Base-by-base conservation (phyloP, 257 asterid genomes). In the Craterostigma plantagineum region DNA sequence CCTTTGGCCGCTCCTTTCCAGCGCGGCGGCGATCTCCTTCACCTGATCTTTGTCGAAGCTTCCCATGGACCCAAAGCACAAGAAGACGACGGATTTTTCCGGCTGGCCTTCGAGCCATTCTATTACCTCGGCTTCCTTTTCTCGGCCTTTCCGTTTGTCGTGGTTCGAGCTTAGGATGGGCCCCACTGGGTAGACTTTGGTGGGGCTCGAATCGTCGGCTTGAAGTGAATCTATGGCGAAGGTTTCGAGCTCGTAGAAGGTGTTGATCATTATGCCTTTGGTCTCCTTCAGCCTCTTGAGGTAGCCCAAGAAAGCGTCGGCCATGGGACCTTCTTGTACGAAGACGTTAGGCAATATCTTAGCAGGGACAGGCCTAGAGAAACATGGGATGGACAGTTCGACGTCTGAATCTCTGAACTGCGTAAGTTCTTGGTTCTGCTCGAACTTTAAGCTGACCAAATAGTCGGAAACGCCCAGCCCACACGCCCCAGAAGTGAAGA, bases 71-170 rank as follows among this genome's bases (percentile, higher is more conserved):
- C 46, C 46, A 27, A 42, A 42, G 11, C 46, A 42, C 23, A 42
- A 27, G 46, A 42, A 42, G 8, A 42, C 46, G 4, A 42, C 46
- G 5, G 46, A 42, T 4, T 18, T 4, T 13, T 42, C 46, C 16
- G 46, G 46, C 18, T 42, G 46, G 23, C 17, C 8, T 7, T 42
- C 46, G 16, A 42, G 46, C 46, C 46, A 42, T 4, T 42, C 11
- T 8, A 42, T 42, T 8, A 42, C 17, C 4, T 42, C 46, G 4
- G 8, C 18, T 8, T 42, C 14, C 11, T 42, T 11, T n/a, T 16
- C 4, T 4, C n/a, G 4, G 4, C 23, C 5, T 3, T 38, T 38
- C 43, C 13, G 13, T 12, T n/a, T 27, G 7, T 42, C 16, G 16
- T 11, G 23, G 16, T 3, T n/a, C 2, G 7, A 3, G 2, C 17